A percentile compares a stretch with the other conserved stretches of the same genome.
Conservation (phyloP, 169 alveolate species). For the Eimeria maxima region DNA sequence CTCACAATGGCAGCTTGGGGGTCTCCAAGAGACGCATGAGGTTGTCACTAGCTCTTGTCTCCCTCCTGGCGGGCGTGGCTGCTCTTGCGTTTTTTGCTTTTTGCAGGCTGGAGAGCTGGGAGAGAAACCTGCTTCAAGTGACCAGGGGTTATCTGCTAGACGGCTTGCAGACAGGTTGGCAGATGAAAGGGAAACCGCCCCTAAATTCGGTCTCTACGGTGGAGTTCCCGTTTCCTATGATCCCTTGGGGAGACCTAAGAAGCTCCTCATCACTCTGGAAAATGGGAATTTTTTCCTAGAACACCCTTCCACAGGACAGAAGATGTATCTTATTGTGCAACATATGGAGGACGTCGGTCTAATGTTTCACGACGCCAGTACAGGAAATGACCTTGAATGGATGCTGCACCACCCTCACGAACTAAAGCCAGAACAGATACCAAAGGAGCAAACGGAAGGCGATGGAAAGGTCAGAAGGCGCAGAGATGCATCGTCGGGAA, state of each 20-base stretch:
- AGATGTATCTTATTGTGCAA: not conserved
- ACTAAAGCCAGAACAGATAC: not conserved
- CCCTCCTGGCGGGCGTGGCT: not conserved
- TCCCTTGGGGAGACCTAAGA: not conserved
- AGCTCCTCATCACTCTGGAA: not conserved
- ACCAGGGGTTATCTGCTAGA: not conserved
- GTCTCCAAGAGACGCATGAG: not conserved
- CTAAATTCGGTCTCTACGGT: not conserved
- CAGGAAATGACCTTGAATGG: not conserved
- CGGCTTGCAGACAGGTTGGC: not conserved
- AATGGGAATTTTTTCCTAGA: not conserved
- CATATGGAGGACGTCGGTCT: not conserved
- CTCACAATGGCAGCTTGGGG: not conserved
- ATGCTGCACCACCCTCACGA: not conserved
- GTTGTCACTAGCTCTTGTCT: not conserved
- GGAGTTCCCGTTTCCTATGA: not conserved
- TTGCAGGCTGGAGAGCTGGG: not conserved
- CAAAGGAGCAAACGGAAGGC: not conserved
- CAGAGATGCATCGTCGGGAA: not conserved
- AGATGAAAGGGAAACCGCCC: too few species aligned
- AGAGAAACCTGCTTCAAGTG: not conserved
- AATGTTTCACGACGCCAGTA: not conserved
- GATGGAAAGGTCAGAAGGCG: not conserved
- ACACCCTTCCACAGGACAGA: not conserved
- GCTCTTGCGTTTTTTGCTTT: not conserved